A percentile compares a stretch with the other conserved stretches of the same genome.
Evolutionary conservation across 2,329 filamentous ascomycete species (phyloP).

Genomic region (Dactylonectria estremocensis): DNA sequence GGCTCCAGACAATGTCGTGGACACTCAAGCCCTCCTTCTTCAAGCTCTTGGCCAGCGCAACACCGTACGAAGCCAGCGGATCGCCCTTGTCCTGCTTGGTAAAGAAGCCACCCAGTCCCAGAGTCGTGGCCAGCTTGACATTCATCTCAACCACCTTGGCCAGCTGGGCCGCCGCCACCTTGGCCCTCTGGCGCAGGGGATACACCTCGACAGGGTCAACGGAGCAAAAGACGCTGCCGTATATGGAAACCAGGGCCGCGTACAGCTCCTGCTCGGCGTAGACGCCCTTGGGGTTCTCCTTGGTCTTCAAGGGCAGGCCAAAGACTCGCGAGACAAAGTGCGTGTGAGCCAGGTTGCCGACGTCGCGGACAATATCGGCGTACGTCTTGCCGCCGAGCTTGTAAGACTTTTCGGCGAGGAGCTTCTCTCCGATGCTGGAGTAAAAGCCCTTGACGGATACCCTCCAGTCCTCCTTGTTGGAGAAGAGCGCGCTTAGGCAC

Average conservation of each 20-base stretch:
- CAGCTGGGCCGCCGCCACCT: conserved; percentile 71
- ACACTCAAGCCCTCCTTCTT: conserved; percentile 74
- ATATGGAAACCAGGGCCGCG: conserved; percentile 76
- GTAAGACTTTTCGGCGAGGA: conserved; percentile 77
- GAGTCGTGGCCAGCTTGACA: conserved; percentile 70
- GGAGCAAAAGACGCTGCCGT: conserved; percentile 76
- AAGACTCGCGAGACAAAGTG: conserved; percentile 76
- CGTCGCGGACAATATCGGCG: conserved; percentile 80
- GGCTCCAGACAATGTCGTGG: conserved; percentile 79
- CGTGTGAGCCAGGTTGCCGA: conserved; percentile 77
- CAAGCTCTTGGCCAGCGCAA: conserved; percentile 75
- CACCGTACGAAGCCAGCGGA: conserved; percentile 74
- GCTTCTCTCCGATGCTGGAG: conserved; percentile 70
- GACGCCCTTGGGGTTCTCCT: conserved; percentile 71
- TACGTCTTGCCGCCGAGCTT: conserved; percentile 69
- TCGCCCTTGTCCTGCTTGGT: conserved; percentile 67
- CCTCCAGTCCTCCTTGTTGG: conserved; percentile 73
- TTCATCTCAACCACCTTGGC: conserved; percentile 74
- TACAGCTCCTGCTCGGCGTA: conserved; percentile 71
- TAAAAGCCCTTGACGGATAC: conserved; percentile 78
- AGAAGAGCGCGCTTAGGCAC: conserved; percentile 71
- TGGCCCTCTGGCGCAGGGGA: conserved; percentile 71
- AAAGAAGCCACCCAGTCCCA: conserved; percentile 62
- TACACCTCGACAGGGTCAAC: conserved; percentile 78
- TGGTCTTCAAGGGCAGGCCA: conserved; percentile 77